Evolutionary conservation across 2,329 filamentous ascomycete species (phyloP), one percentile per base, ranked within the genome.

Genomic region (Arthrobotrys entomopaga): DNA sequence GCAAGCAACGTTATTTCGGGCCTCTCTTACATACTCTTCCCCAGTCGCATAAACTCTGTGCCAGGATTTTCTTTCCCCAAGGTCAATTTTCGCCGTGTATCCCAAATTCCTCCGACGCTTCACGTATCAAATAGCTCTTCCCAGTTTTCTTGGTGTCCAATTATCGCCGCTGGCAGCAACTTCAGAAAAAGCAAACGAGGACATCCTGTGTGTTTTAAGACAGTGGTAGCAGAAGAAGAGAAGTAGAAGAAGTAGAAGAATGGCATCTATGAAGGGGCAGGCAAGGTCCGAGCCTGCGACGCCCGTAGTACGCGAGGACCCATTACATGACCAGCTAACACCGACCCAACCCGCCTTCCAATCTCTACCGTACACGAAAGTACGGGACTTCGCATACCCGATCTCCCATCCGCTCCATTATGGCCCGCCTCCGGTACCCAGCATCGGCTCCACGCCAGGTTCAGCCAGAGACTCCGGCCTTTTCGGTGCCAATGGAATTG

Each of bases 321-420:
- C 50, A 57, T 40, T 46, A 46, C 56, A 59, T 19, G 67, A 74
- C 40, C 65, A 70, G 34, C 42, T 67, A 19, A 74, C 70, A 8
- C 70, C 70, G 16, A 74, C 70, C 46, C 70, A 74, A 38, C 57
- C 63, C 16, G 46, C 63, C 38, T 74, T 74, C 46, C 70, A 74
- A 70, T 96, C 89, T 80, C 87, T 97, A 16, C 82, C 91, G 5
- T 97, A 97, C 81, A 89, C 93, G n/a, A 85, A 92, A 50, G 93
- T 99, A 77, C 90, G 95, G 79, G 95, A 99, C 84, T 99, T 98
- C 83, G 95, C 95, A 78, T 99, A 98, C 81, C 88, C 92, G 34
- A 81, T 87, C 24, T 86, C 86, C 65, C 91, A 98, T 81, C 93
- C 92, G 49, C 86, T 97, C 82, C 95, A 98, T 84, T 97, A 97